Evolutionary conservation across 129 eudicot species (phyloP).

Genomic region (Rutidosis leptorrhynchoides): DNA sequence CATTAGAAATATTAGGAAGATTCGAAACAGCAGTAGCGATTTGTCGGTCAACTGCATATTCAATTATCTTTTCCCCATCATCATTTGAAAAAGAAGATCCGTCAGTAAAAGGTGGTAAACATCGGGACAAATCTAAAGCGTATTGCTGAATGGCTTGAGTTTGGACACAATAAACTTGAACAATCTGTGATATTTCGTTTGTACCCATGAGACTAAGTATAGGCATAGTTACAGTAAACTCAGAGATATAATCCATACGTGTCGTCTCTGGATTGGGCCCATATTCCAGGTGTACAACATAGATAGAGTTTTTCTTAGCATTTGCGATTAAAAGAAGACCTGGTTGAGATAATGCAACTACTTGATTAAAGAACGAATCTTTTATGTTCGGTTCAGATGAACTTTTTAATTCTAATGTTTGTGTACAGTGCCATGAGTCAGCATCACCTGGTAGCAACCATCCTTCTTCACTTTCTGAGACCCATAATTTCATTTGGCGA

Average conservation of each 20-base stretch:
- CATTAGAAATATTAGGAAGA: conserved; percentile 18
- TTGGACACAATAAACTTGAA: conserved; percentile 96
- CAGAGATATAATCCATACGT: conserved; percentile 87
- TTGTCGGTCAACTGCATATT: conserved; percentile 59
- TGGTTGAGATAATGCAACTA: conserved; percentile 72
- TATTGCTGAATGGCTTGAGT: conserved; percentile 99
- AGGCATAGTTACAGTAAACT: conserved; percentile 95
- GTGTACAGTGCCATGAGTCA: conserved; percentile 89
- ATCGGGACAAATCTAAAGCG: conserved; percentile 84
- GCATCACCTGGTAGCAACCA: conserved; percentile 97
- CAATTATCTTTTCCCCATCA: conserved; percentile 44
- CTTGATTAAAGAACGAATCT: conserved; percentile 94
- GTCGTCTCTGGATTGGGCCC: conserved; percentile 80
- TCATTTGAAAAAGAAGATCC: conserved; percentile 48
- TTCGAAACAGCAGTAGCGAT: conserved; percentile 49
- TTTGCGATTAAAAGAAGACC: conserved; percentile 91
- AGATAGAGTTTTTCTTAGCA: conserved; percentile 90
- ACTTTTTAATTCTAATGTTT: conserved; percentile 76
- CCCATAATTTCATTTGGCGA: conserved; percentile 87
- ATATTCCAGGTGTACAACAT: conserved; percentile 83
- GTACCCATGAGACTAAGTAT: conserved; percentile 92
- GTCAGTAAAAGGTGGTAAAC: conserved; percentile 77
- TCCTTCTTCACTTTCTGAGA: conserved; percentile 92
- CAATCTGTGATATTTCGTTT: conserved; percentile 60
- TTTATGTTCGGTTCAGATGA: conserved; percentile 55